Evolutionary conservation across 495 filamentous ascomycete species (phyloP).

Genomic region (Penicillium parvum): DNA sequence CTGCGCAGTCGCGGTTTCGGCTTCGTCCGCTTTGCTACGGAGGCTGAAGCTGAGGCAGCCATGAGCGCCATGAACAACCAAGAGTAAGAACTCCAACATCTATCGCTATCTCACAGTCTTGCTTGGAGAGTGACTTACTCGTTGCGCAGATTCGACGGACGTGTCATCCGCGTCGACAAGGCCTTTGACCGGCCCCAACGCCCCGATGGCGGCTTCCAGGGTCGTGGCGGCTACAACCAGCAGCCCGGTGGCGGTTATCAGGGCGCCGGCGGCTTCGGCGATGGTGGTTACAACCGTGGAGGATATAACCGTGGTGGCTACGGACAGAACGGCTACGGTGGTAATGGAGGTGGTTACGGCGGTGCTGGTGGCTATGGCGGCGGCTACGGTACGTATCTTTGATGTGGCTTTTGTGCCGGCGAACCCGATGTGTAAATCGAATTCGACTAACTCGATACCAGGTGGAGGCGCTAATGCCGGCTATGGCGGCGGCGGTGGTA

Average conservation of each 20-base stretch:
- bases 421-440: not conserved
- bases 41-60: slow-evolving; percentile 78
- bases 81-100: slow-evolving; percentile 58
- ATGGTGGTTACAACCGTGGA: slow-evolving; percentile 32
- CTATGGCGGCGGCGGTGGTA: slow-evolving; percentile 35
- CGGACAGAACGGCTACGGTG: slow-evolving; percentile 14
- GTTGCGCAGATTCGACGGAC: slow-evolving; percentile 80
- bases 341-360: slow-evolving; percentile 25
- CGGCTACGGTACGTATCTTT: slow-evolving; percentile 26
- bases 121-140: not conserved
- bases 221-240: slow-evolving; percentile 42
- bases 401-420: not conserved
- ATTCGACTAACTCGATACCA: not conserved
- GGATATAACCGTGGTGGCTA: slow-evolving; percentile 24
- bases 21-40: slow-evolving; percentile 82
- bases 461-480: slow-evolving; percentile 30
- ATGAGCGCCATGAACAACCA: slow-evolving; percentile 86
- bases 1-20: slow-evolving; percentile 95
- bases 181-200: slow-evolving; percentile 68
- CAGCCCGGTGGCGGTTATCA: slow-evolving; percentile 30
- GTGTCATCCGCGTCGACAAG: slow-evolving; percentile 92
- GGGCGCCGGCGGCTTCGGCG: slow-evolving; percentile 30
- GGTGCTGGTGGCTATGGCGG: slow-evolving; percentile 27
- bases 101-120: not conserved
- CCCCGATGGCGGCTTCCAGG: slow-evolving; percentile 39